These are phyloP conservation scores for Mycothermus thermophilus DNA, from an alignment of 495 filamentous ascomycete genomes.

Conservation along the genomic window DNA sequence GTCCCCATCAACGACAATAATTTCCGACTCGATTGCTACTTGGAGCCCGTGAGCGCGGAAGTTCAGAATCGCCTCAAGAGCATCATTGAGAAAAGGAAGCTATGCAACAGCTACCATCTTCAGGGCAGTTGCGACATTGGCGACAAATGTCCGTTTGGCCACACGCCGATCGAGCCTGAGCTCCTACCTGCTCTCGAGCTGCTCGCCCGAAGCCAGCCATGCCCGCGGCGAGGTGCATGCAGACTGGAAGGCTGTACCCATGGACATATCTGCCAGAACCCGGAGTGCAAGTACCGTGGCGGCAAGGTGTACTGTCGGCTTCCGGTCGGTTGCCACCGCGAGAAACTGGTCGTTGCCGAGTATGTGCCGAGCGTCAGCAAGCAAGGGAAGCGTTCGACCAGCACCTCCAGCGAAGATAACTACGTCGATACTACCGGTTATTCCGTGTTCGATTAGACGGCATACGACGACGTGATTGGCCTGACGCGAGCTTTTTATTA, in stretches of 20 bases:
- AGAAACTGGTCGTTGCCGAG: not conserved
- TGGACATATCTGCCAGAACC: constrained; percentile 6
- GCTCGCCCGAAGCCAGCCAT: constrained; percentile 5
- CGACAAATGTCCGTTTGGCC: constrained; percentile 5
- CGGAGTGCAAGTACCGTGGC: constrained; percentile 5
- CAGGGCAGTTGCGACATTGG: constrained; percentile 1
- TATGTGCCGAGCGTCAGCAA: not conserved
- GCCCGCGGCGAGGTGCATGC: constrained; percentile 2
- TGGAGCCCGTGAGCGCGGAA: not conserved
- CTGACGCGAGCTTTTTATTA: no score
- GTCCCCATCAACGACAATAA: constrained; percentile 2
- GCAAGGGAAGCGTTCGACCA: no score
- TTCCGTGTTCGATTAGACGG: no score
- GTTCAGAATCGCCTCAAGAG: constrained; percentile 1
- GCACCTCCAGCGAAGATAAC: no score
- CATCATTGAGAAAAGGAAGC: constrained; percentile 2
- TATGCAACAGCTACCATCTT: constrained; percentile 7
- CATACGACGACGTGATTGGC: no score
- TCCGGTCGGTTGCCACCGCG: not conserved
- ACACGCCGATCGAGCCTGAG: constrained; percentile 1
- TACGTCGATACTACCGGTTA: no score
- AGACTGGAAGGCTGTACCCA: not conserved
- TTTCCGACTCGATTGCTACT: constrained; percentile 3
- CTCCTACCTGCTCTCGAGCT: not conserved
- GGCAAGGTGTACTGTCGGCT: constrained; percentile 4